Evolutionary conservation across 2,329 filamentous ascomycete genomes (phyloP), one percentile per base, ranked within the genome.

Genomic region (Talaromyces sp.): DNA sequence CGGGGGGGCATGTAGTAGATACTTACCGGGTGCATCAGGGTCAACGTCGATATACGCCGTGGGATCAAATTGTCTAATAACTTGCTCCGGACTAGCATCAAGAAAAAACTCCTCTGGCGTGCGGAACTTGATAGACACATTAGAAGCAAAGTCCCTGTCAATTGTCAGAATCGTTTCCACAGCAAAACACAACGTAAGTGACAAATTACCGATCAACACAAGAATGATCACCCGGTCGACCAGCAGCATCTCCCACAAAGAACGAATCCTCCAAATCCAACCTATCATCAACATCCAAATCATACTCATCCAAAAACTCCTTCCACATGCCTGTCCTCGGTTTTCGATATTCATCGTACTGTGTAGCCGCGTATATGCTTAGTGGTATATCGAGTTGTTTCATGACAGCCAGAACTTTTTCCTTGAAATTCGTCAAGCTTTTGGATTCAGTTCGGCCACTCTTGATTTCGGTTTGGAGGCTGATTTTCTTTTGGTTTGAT

Each of bases 101-200:
- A 93, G 81, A 69, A 97, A 97, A 75, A 87, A 96, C 71, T 97
- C 92, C 69, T 99, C 94, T 0, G 94, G 94, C 0, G 93, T 96
- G 58, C 85, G 78, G 71, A 93, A 99, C 11, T 77, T 70, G 63
- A 99, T 84, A 3, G 89, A 89, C 11, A 92, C 76, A 67, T 99
- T 97, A 61, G 86, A 80, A 2, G 94, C 93, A 65, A 97, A 88
- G 67, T 97, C 89, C 58, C 90, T 85, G 64, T 17, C 53, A 13
- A 6, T 19, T 10, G 65, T 43, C 69, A 1, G 63, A 60, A 3
- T 11, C 22, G 15, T 5, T 28, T 28, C 11, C 4, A 9, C 5
- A 4, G 8, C 13, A 17, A 10, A 51, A n/a, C 57, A 40, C 48
- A 45, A 43, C 17, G 56, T 7, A 35, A 45, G 7, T 33, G 56